Evolutionary conservation across 2,329 filamentous ascomycete genomes (phyloP).

Genomic region (Ramularia endophylla): DNA sequence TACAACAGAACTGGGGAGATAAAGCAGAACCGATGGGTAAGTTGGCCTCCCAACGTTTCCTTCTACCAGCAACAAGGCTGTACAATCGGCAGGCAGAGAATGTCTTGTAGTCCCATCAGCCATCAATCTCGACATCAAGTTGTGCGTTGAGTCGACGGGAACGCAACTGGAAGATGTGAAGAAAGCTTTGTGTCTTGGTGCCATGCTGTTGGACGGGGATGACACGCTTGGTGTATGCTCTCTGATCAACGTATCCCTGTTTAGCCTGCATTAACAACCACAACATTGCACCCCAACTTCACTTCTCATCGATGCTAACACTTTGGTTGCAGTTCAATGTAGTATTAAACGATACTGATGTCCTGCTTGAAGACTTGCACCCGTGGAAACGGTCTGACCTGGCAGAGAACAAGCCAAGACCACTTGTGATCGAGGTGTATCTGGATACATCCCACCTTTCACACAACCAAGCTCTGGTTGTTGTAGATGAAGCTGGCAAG

Average conservation of each 20-base stretch:
- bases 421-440: slow-evolving; percentile 85
- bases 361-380: slow-evolving; percentile 72
- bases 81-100: too few relatives aligned
- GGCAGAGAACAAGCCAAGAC: slow-evolving; percentile 69
- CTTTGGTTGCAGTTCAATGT: slow-evolving; percentile 70
- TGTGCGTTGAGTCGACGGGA: too few relatives aligned
- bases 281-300: too few relatives aligned
- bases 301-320: slow-evolving; percentile 3
- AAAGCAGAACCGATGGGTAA: slow-evolving; percentile 82
- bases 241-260: slow-evolving; percentile 2
- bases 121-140: too few relatives aligned
- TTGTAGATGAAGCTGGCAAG: slow-evolving; percentile 83
- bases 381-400: slow-evolving; percentile 78
- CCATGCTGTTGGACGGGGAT: too few relatives aligned
- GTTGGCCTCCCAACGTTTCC: slow-evolving; percentile 31
- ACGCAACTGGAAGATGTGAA: too few relatives aligned
- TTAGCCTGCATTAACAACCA: neutral
- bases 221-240: too few relatives aligned
- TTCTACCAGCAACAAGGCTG: too few relatives aligned
- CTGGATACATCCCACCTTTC: slow-evolving; percentile 60
- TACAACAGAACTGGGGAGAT: slow-evolving; percentile 54
- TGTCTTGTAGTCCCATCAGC: too few relatives aligned
- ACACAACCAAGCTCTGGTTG: slow-evolving; percentile 78
- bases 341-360: slow-evolving; percentile 86
- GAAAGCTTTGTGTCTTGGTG: too few relatives aligned